Base-by-base conservation (phyloP, 2,329 filamentous ascomycete genomes). In the Pestalotiopsis sp. region DNA sequence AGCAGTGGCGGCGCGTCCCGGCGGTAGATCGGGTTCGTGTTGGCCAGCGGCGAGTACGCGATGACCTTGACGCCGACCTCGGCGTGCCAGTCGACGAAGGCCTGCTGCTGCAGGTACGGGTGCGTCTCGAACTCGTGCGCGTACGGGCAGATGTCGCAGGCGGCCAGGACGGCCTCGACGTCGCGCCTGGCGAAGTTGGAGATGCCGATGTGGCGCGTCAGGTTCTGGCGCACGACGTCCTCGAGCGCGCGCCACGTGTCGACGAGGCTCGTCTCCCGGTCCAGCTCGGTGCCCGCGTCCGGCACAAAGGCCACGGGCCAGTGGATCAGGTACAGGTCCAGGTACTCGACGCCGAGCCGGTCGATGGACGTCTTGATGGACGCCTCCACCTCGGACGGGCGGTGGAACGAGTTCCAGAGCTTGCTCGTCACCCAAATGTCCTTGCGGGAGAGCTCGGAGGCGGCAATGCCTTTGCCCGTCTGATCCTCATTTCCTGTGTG, bases 241-340 rank as follows among this genome's bases (percentile, higher is more conserved):
- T 88, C 85, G 84, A 91, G 86, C 2, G 84, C 84, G 45, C 83
- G 79, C 87, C 88, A 91, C 65, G 88, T 90, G 67, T 83, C 78
- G 58, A 81, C 68, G 61, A 79, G 72, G 7, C 74, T 72, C 0
- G 74, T 77, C 2, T 72, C 49, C 59, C 73, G 39, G 65, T 80
- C 79, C 25, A 81, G 65, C 65, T 72, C 71, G 2, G 65, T 71
- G 5, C 72, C 74, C 27, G 73, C 69, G 12, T 70, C 76, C 1
- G 79, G 79, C 2, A 79, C 70, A 67, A 81, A 80, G 9, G 78
- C 77, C 9, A 79, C 77, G 12, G 79, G 79, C 78, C 77, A 80
- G 67, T 80, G 79, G 72, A 88, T 85, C 20, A 88, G 81, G 72
- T 86, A 88, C 2, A 87, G 79, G 71, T 87, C 86, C 64, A 88